Evolutionary conservation across 1,139 yeast genomes (phyloP).

Genomic region (Nadsonia starkeyi-henricii): DNA sequence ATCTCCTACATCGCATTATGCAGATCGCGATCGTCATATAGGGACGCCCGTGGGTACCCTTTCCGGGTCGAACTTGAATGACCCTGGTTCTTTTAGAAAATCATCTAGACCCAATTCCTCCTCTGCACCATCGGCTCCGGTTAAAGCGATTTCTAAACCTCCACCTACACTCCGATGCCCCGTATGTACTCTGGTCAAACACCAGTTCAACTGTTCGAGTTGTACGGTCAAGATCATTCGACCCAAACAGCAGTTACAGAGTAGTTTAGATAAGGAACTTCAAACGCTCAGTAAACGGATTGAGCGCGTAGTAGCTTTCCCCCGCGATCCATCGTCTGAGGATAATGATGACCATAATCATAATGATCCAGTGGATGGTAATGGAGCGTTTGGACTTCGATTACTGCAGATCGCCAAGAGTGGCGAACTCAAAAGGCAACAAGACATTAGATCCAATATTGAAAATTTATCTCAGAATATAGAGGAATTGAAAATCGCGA

Average conservation of each 20-base stretch:
- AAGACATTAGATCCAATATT: not conserved
- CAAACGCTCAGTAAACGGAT: not conserved
- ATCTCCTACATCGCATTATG: too few species aligned
- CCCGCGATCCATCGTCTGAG: not conserved
- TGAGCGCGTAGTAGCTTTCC: not conserved
- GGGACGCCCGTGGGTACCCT: too few species aligned
- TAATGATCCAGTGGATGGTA: not conserved
- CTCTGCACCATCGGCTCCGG: too few species aligned
- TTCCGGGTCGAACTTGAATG: too few species aligned
- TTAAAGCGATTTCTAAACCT: too few species aligned
- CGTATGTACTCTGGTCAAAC: not conserved
- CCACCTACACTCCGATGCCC: not conserved
- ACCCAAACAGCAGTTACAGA: not conserved
- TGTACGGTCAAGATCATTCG: not conserved
- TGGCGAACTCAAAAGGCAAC: not conserved
- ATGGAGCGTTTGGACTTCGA: not conserved
- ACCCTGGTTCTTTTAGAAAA: too few species aligned
- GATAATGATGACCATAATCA: too few species aligned
- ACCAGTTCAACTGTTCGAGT: not conserved
- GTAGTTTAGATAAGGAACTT: not conserved
- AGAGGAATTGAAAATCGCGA: not conserved
- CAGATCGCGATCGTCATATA: too few species aligned
- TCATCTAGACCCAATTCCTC: too few species aligned
- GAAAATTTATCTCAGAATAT: not conserved
- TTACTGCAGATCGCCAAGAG: not conserved